These are phyloP conservation scores for Trichoderma koningiopsis DNA, from an alignment of 2,329 filamentous ascomycete genomes.

Conservation along the genomic window DNA sequence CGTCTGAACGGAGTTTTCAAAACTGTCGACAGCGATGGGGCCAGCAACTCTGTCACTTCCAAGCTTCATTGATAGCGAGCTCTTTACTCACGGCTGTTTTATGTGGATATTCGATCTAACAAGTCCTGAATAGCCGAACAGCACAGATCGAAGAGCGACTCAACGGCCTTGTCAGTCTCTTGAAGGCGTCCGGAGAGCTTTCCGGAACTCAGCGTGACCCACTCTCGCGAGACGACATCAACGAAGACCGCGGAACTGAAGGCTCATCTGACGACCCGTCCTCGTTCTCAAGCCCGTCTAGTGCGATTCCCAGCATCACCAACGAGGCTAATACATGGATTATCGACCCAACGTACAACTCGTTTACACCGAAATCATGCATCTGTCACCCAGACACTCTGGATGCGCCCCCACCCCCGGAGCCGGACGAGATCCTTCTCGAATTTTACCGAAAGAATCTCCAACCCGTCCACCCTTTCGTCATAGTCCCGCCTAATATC, in stretches of 20 bases:
- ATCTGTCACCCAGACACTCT: constrained; percentile 49
- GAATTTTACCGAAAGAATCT: constrained; percentile 48
- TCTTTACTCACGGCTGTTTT: background rate
- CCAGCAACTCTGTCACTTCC: background rate
- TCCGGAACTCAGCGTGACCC: constrained; percentile 7
- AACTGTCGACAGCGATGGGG: background rate
- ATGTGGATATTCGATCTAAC: constrained; percentile 1
- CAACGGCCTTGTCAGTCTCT: constrained; percentile 51
- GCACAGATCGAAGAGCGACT: constrained; percentile 53
- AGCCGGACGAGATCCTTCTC: constrained; percentile 51
- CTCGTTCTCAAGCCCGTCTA: constrained; percentile 28
- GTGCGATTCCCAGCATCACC: constrained; percentile 27
- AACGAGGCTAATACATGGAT: constrained; percentile 32
- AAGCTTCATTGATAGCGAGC: background rate
- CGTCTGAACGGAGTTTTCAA: constrained; percentile 14
- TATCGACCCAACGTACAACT: constrained; percentile 50
- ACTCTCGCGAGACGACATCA: constrained; percentile 4
- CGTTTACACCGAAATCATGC: constrained; percentile 49
- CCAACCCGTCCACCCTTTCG: constrained; percentile 50
- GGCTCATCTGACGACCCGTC: constrained; percentile 8
- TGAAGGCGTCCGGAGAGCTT: constrained; percentile 48
- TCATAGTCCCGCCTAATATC: constrained; percentile 44
- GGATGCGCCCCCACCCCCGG: constrained; percentile 44
- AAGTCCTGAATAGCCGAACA: constrained; percentile 44
- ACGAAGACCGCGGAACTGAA: constrained; percentile 15